These are phyloP conservation scores for Lachnellula arida DNA, from an alignment of 2,329 filamentous ascomycete genomes.

Conservation along the genomic window DNA sequence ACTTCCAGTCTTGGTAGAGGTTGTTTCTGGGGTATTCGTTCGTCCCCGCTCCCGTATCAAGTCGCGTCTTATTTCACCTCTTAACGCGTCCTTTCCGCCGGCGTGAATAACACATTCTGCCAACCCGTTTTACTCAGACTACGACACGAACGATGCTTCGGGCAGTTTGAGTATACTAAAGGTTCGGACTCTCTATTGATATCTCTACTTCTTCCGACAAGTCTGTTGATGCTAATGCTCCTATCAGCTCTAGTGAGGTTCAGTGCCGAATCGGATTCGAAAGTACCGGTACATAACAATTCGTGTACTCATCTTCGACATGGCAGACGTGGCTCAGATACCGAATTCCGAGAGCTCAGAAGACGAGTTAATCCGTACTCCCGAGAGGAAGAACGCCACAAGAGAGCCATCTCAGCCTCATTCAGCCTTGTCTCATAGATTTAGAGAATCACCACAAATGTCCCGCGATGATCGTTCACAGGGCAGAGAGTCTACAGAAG, in stretches of 20 bases:
- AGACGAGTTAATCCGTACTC: constrained; percentile 10
- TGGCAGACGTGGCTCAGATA: constrained; percentile 14
- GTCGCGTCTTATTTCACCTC: neutral
- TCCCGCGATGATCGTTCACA: neutral
- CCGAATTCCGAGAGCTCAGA: constrained; percentile 17
- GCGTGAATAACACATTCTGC: neutral
- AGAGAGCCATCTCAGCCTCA: constrained; percentile 12
- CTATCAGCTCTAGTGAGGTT: no score
- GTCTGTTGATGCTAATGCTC: no score
- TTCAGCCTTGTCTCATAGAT: constrained; percentile 23
- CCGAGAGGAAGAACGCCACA: constrained; percentile 2
- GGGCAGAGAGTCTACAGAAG: constrained; percentile 4
- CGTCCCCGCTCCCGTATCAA: neutral
- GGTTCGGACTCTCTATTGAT: no score
- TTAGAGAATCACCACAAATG: constrained; percentile 17
- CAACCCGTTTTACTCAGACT: no score
- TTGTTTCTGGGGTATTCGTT: neutral
- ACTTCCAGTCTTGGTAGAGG: neutral
- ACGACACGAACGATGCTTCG: no score
- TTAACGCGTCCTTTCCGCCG: neutral
- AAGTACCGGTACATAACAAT: neutral
- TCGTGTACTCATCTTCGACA: neutral
- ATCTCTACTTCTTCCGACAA: no score
- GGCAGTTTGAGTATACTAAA: no score
- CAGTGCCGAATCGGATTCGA: neutral